These are phyloP conservation scores for Entomophthora muscae DNA, from an alignment of 371 early-diverging fungal genomes.

Conservation along the genomic window DNA sequence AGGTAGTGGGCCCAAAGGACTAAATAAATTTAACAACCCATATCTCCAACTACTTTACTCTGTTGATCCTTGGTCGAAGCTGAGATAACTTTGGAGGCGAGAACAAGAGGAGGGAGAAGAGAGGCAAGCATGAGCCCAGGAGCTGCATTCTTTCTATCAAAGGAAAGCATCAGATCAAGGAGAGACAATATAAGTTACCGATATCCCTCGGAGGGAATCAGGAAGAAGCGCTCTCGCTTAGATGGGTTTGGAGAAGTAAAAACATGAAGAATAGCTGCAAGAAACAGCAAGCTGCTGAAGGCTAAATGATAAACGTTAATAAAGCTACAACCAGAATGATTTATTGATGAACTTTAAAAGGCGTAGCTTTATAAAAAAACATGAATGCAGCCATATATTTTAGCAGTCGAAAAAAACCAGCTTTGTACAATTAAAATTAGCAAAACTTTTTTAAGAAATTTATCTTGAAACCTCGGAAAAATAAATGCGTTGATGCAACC, in stretches of 20 bases:
- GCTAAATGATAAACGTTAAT: too few relatives aligned
- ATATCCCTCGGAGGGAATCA: background rate
- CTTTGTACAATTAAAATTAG: too few relatives aligned
- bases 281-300: background rate
- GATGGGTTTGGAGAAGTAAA: background rate
- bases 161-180: background rate
- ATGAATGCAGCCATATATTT: too few relatives aligned
- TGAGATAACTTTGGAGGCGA: background rate
- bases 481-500: too few relatives aligned
- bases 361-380: too few relatives aligned
- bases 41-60: background rate
- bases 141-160: background rate
- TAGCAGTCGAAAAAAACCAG: too few relatives aligned
- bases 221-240: background rate
- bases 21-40: background rate
- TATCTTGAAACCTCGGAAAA: too few relatives aligned
- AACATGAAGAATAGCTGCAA: background rate
- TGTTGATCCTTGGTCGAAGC: background rate
- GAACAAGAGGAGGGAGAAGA: background rate
- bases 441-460: too few relatives aligned
- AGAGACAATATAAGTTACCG: background rate
- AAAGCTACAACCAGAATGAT: too few relatives aligned
- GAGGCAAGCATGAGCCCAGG: background rate
- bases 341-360: too few relatives aligned
- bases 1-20: background rate